Conservation (phyloP, 148 eudicot species). For the Chenopodium formosanum region DNA sequence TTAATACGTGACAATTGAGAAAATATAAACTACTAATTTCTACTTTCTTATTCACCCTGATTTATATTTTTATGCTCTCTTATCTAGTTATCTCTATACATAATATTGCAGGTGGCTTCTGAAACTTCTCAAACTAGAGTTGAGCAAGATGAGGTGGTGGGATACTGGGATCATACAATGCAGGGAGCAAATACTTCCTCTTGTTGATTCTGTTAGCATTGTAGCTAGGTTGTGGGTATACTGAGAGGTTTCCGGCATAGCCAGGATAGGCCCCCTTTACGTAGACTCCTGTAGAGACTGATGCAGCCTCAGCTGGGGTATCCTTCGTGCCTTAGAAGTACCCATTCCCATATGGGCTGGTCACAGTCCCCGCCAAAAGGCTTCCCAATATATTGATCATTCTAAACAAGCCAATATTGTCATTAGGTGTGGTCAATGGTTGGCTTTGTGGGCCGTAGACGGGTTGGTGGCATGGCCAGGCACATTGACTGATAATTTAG, state of each 20-base stretch:
- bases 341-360: constrained; percentile 10
- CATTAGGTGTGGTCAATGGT: constrained; percentile 52
- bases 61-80: not conserved
- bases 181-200: constrained; percentile 53
- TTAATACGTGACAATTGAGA: not conserved
- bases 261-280: too few relatives aligned
- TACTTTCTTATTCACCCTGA: not conserved
- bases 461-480: constrained; percentile 67
- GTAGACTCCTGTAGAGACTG: too few relatives aligned
- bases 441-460: constrained; percentile 60
- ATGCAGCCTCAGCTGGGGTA: too few relatives aligned
- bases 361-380: constrained; percentile 61
- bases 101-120: not conserved
- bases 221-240: constrained; percentile 47
- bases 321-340: too few relatives aligned
- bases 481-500: constrained; percentile 27
- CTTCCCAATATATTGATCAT: constrained; percentile 47
- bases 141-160: constrained; percentile 34
- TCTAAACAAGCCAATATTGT: constrained; percentile 58
- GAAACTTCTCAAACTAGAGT: constrained; percentile 4
- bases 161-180: constrained; percentile 35
- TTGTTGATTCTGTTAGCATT: constrained; percentile 43
- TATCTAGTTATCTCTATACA: not conserved
- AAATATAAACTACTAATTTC: not conserved
- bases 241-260: constrained; percentile 28